Conservation (phyloP, 208 protist genomes). For the Vickermania spadyakhi region DNA sequence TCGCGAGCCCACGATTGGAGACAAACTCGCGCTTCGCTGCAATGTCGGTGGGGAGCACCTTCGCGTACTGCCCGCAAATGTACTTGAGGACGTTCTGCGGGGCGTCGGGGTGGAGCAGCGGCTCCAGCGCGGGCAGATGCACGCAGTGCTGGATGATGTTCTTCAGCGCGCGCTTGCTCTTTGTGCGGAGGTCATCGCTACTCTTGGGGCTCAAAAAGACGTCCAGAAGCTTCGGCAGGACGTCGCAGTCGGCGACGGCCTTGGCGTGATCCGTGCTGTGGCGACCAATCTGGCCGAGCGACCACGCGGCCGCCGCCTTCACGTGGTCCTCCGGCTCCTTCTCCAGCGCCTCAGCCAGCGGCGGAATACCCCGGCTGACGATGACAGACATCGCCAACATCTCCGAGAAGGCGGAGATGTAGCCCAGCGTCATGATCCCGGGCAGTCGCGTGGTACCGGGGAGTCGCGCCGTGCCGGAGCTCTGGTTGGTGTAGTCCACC, state of each 20-base stretch:
- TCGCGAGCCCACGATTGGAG: conserved; percentile 87
- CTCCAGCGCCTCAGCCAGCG: conserved; percentile 90
- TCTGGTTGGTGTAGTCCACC: conserved; percentile 96
- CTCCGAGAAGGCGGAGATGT: conserved; percentile 97
- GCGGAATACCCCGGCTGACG: conserved; percentile 88
- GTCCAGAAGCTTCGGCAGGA: conserved; percentile 91
- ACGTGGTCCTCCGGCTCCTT: conserved; percentile 93
- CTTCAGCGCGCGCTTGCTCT: conserved; percentile 95
- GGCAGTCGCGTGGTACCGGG: conserved; percentile 93
- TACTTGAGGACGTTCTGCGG: conserved; percentile 96
- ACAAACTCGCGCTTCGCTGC: conserved; percentile 96
- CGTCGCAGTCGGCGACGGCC: conserved; percentile 94
- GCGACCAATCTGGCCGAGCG: conserved; percentile 93
- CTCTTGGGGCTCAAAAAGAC: conserved; percentile 83
- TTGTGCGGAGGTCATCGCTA: conserved; percentile 93
- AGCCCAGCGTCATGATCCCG: conserved; percentile 98
- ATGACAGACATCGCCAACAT: conserved; percentile 96
- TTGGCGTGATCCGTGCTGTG: conserved; percentile 97
- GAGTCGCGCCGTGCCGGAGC: conserved; percentile 83
- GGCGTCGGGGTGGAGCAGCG: conserved; percentile 91
- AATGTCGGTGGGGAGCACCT: conserved; percentile 96
- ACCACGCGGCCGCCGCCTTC: conserved; percentile 90
- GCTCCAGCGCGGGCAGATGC: conserved; percentile 93
- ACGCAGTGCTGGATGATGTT: conserved; percentile 95
- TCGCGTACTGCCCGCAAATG: conserved; percentile 97